Base-by-base conservation (phyloP, 208 protist genomes). In the Crithidia thermophila region DNA sequence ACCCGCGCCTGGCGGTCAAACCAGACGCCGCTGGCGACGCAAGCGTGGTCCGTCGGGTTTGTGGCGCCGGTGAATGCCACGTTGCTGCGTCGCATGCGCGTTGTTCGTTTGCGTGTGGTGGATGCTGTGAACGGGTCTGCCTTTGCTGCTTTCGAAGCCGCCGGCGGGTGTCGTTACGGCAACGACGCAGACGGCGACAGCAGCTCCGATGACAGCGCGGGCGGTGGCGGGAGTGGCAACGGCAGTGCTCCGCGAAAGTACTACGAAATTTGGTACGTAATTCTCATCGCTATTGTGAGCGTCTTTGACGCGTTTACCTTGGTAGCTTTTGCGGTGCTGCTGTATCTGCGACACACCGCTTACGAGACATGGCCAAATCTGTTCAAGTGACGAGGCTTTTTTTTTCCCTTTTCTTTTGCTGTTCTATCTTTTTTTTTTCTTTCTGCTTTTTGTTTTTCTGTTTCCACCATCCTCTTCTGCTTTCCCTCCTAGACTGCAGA, bases 61-160 rank as follows among this genome's bases (percentile, higher is more conserved):
- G 64, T 67, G 51, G 60, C 47, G 23, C 64, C 47, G 21, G 16
- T 75, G 8, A 55, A 47, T 13, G 20, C 62, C 18, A 31, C n/a
- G 40, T 30, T 28, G 33, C 52, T 67, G 23, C 58, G 37, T 20
- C 33, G 30, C 25, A 58, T 46, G 43, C 68, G 53, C 59, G 51
- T 52, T 42, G 42, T 75, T 5, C 68, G 68, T 13, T 51, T 75
- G 53, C 60, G 60, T 27, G 9, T 75, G 13, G 25, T 31, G 28
- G 68, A 75, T 36, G 31, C 30, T 4, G 20, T 18, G 39, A 25
- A 40, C n/a, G 33, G 43, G 11, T 58, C 53, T 23, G 68, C 68
- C 4, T 75, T 75, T 40, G 36, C 18, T 27, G 18, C 60, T 3
- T 42, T 25, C 1, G 60, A 61, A 37, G 52, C 20, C 9, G 21